Conservation (phyloP, 169 alveolate species). For the Plasmodium yoelii region DNA sequence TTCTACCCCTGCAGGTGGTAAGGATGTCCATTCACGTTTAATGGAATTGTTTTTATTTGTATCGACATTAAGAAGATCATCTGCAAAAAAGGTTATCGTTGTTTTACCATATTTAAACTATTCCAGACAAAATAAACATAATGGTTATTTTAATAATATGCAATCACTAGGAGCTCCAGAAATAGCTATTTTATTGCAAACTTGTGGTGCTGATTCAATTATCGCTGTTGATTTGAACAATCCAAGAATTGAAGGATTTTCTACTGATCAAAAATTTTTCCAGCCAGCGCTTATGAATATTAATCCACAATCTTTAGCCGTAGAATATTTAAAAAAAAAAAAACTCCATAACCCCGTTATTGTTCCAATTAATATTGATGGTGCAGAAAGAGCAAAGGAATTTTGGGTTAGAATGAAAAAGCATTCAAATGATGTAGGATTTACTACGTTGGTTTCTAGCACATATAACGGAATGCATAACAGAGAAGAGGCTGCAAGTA, state of each 20-base stretch:
- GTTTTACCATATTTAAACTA: conserved; percentile 93
- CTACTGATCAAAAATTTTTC: conserved; percentile 71
- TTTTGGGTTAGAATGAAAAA: conserved; percentile 81
- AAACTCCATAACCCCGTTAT: conserved; percentile 80
- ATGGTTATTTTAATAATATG: conserved; percentile 47
- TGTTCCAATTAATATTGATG: conserved; percentile 89
- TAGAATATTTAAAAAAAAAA: conserved; percentile 80
- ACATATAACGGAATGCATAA: conserved; percentile 29
- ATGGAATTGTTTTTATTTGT: conserved; percentile 76
- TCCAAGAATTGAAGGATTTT: conserved; percentile 83
- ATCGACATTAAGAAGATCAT: conserved; percentile 90
- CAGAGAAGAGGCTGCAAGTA: conserved; percentile 69
- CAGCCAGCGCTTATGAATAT: conserved; percentile 83
- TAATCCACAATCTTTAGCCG: conserved; percentile 83
- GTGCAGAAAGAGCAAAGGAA: conserved; percentile 83
- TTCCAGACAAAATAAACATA: conserved; percentile 84
- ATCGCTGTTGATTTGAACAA: conserved; percentile 87
- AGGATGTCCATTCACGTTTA: conserved; percentile 82
- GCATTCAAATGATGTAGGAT: conserved; percentile 79
- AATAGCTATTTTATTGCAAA: conserved; percentile 78
- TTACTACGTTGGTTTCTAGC: conserved; percentile 78
- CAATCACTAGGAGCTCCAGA: conserved; percentile 67
- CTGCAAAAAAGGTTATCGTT: conserved; percentile 90
- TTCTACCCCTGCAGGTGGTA: conserved; percentile 88
- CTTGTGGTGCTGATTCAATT: conserved; percentile 86